Percentiles rank a stretch among this genome's conserved stretches.
Evolutionary conservation across 139 green algal species (phyloP).

Genomic region (Bryopsis sp.): DNA sequence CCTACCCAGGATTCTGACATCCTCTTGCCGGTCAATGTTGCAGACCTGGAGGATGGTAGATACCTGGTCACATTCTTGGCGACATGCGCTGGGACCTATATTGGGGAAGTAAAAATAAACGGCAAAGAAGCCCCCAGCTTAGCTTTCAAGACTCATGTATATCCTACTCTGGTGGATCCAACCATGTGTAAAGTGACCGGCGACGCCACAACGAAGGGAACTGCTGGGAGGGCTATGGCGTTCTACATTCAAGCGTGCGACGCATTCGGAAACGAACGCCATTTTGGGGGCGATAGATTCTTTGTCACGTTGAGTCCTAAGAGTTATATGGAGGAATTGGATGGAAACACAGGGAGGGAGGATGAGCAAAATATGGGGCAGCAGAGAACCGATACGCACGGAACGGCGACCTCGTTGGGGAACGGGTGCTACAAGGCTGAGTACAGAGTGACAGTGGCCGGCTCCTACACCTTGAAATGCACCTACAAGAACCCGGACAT

Average conservation of each 20-base stretch:
- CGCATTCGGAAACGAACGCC: neutral
- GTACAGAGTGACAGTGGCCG: neutral
- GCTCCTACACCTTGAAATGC: neutral
- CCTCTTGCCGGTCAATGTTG: too few species aligned
- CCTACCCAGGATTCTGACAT: too few species aligned
- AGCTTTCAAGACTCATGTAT: neutral
- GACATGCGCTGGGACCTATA: neutral
- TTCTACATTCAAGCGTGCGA: neutral
- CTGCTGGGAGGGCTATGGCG: neutral
- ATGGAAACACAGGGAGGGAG: too few species aligned
- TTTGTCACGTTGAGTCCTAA: neutral
- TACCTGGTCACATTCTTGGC: neutral
- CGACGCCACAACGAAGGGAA: neutral
- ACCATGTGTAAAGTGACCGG: neutral
- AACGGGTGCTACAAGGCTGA: neutral
- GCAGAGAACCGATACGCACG: neutral
- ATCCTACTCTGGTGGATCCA: neutral
- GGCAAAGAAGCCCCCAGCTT: neutral
- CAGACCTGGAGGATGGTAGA: slow-evolving; percentile 4
- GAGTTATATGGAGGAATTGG: too few species aligned
- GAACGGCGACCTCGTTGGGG: neutral
- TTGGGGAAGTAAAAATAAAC: neutral
- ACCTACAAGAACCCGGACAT: neutral
- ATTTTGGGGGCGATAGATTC: neutral
- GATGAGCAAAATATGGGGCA: too few species aligned